phyloP scores from a whole-genome alignment of 164 flowering plant genomes.

The Nymphaea colorata region DNA sequence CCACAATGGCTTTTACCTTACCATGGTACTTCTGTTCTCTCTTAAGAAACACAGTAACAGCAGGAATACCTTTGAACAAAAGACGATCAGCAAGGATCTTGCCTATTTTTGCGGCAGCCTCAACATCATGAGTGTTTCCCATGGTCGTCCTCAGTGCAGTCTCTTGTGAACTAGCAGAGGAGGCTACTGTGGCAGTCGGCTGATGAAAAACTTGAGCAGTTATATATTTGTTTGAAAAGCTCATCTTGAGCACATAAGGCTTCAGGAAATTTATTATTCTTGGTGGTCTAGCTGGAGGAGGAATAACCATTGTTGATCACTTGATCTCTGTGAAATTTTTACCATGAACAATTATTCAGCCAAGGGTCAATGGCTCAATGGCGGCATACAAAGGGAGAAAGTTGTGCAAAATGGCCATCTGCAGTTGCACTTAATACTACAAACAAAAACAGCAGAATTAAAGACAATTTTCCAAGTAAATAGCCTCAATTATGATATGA shows the following conservation, averaged over 20 bases:
- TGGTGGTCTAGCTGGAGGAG: conserved; percentile 54
- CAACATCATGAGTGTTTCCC: conserved; percentile 59
- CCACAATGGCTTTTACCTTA: conserved; percentile 56
- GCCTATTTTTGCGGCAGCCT: conserved; percentile 74
- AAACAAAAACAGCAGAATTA: no score
- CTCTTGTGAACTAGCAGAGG: conserved; percentile 79
- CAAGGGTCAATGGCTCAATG: no score
- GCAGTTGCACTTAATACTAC: no score
- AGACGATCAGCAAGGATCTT: conserved; percentile 67
- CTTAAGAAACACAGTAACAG: conserved; percentile 49
- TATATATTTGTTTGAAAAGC: conserved; percentile 72
- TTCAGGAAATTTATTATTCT: conserved; percentile 50
- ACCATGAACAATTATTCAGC: no score
- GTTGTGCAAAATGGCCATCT: no score
- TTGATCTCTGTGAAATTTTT: no score
- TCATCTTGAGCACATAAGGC: conserved; percentile 67
- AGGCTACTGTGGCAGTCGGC: conserved; percentile 73
- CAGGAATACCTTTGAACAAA: conserved; percentile 51
- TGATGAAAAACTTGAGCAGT: conserved; percentile 69
- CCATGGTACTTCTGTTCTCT: conserved; percentile 80
- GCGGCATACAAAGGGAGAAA: no score
- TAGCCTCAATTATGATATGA: no score
- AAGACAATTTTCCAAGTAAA: no score
- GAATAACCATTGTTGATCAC: conserved; percentile 43
- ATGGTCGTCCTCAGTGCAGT: conserved; percentile 41